Evolutionary conservation across 176 grass and related monocot species (phyloP).

Genomic region (Oryza rufipogon): DNA sequence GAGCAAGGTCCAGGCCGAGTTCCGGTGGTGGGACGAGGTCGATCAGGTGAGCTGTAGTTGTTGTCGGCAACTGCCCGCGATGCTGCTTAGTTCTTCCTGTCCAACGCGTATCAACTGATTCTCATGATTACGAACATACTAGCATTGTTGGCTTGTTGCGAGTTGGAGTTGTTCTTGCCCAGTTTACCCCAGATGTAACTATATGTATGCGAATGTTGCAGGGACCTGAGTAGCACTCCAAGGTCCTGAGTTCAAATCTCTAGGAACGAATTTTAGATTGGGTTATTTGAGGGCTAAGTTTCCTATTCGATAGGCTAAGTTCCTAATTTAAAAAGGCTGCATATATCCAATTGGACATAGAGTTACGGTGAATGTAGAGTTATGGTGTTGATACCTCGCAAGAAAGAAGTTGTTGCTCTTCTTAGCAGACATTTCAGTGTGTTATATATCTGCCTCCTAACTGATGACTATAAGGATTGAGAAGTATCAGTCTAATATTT

Average conservation of each 20-base stretch:
- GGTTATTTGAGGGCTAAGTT: no score
- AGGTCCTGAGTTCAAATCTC: no score
- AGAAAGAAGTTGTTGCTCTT: not conserved
- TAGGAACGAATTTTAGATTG: no score
- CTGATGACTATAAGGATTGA: conserved; percentile 7
- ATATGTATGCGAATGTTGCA: not conserved
- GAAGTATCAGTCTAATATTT: conserved; percentile 20
- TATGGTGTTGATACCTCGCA: not conserved
- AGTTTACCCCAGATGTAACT: not conserved
- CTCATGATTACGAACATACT: not conserved
- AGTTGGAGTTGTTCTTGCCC: not conserved
- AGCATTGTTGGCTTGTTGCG: not conserved
- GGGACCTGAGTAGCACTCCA: no score
- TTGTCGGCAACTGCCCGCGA: not conserved
- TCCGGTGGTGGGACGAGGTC: conserved; percentile 96
- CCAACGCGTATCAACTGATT: not conserved
- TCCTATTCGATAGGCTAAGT: no score
- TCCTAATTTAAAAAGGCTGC: no score
- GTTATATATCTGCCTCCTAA: not conserved
- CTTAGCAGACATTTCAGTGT: not conserved
- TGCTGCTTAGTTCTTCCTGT: not conserved
- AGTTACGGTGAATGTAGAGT: not conserved
- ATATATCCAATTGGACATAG: no score
- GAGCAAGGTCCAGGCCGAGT: conserved; percentile 85
- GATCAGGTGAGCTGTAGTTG: conserved; percentile 51